These are phyloP conservation scores for Pestalotiopsis sp. DNA, from an alignment of 2,329 filamentous ascomycete species.

Conservation along the genomic window DNA sequence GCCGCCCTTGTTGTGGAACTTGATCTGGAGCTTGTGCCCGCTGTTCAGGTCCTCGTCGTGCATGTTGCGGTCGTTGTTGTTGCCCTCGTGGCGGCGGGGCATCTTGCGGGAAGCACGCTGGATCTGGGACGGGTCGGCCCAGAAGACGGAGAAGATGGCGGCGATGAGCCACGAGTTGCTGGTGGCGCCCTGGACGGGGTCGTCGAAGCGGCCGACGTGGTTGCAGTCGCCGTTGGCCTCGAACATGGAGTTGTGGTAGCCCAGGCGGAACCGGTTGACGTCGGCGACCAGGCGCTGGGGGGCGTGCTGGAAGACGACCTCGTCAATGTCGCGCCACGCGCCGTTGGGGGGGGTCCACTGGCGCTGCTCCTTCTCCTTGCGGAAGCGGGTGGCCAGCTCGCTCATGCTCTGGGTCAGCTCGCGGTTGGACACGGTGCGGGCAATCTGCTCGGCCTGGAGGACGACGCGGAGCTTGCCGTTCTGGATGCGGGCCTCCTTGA, in stretches of 20 bases:
- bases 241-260: constrained; percentile 6
- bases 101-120: constrained; percentile 35
- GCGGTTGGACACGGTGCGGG: constrained; percentile 39
- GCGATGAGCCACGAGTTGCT: constrained; percentile 47
- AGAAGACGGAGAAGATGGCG: constrained; percentile 47
- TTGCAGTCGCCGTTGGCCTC: constrained; percentile 18
- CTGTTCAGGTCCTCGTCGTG: constrained; percentile 12
- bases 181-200: constrained; percentile 44
- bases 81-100: constrained; percentile 19
- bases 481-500: constrained; percentile 44
- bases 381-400: constrained; percentile 42
- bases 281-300: constrained; percentile 35
- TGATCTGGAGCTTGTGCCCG: constrained; percentile 29
- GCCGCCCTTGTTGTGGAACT: constrained; percentile 48
- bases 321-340: constrained; percentile 43
- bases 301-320: constrained; percentile 35
- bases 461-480: constrained; percentile 48
- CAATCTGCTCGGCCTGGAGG: constrained; percentile 36
- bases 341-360: constrained; percentile 42
- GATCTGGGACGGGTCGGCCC: constrained; percentile 44
- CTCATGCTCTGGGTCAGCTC: constrained; percentile 43
- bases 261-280: constrained; percentile 30
- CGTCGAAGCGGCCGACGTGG: constrained; percentile 37
- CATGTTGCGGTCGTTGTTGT: constrained; percentile 23
- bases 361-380: constrained; percentile 29